phyloP scores from a whole-genome alignment of 305 asterid species.

The Stenogyne calaminthoides region DNA sequence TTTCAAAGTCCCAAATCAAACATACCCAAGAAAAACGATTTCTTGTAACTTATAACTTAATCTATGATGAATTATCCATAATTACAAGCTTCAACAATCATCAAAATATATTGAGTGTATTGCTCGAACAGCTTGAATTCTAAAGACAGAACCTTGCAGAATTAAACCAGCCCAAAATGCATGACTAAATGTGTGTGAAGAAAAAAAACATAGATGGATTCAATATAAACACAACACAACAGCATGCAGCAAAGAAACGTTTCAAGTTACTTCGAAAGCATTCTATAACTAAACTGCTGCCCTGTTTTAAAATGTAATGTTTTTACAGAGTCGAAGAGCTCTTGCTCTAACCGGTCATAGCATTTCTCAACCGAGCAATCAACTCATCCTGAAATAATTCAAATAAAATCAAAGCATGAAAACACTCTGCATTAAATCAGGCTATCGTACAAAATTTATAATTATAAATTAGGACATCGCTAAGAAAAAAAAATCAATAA shows the following conservation, averaged over 20 bases:
- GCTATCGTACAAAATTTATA: no score
- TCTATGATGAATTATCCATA: no score
- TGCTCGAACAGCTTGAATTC: not conserved
- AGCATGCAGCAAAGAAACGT: conserved; percentile 20
- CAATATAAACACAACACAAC: conserved; percentile 12
- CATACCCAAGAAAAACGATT: no score
- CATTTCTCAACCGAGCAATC: conserved; percentile 38
- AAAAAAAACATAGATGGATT: no score
- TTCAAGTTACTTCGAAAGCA: conserved; percentile 13
- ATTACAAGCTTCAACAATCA: no score
- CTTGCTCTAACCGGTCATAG: conserved; percentile 24
- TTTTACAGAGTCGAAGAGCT: conserved; percentile 18
- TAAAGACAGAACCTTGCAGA: not conserved
- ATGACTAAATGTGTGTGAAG: not conserved
- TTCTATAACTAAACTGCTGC: conserved; percentile 6
- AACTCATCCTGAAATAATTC: conserved; percentile 49
- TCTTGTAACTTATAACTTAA: no score
- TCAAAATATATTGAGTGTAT: no score
- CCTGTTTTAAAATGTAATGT: not conserved
- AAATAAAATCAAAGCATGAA: not conserved
- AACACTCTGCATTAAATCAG: not conserved
- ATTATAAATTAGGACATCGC: no score
- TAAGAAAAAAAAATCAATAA: not conserved
- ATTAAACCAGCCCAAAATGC: not conserved
- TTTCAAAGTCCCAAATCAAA: no score